Evolutionary conservation across 345 rosid species (phyloP).

Genomic region (Salix viminalis): DNA sequence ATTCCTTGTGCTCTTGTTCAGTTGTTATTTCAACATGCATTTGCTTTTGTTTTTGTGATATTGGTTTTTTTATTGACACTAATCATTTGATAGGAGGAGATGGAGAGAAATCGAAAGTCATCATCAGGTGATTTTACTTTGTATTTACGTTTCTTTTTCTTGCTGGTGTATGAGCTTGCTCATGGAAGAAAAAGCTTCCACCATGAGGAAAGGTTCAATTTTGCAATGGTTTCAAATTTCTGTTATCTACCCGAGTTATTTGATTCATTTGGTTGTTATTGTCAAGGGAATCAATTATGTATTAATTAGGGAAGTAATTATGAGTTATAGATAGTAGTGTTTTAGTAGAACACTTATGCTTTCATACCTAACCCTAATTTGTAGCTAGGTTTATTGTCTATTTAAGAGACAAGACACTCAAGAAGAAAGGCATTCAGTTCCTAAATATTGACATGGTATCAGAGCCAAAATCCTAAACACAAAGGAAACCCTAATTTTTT

Average conservation of each 20-base stretch:
- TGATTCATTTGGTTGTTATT: background rate
- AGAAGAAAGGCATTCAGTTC: no score
- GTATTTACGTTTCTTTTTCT: background rate
- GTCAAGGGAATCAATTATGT: no score
- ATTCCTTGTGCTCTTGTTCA: background rate
- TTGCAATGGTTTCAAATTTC: background rate
- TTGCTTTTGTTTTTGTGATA: background rate
- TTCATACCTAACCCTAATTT: no score
- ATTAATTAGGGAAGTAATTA: no score
- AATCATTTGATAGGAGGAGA: slow-evolving; percentile 74
- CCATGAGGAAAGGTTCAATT: background rate
- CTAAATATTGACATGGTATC: no score
- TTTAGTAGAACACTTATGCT: no score
- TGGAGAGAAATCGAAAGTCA: slow-evolving; percentile 80
- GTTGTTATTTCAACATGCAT: background rate
- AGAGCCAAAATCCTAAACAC: no score
- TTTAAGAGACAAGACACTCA: no score
- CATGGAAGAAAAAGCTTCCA: background rate
- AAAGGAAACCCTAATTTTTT: no score
- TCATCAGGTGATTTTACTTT: slow-evolving; percentile 48
- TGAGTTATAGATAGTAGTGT: no score
- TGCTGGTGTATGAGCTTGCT: background rate
- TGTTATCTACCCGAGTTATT: background rate
- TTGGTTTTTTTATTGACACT: slow-evolving; percentile 4
- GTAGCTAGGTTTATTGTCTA: no score